Evolutionary conservation across 2,329 filamentous ascomycete species (phyloP), one percentile per base, ranked within the genome.

Genomic region (Monilinia aucupariae): DNA sequence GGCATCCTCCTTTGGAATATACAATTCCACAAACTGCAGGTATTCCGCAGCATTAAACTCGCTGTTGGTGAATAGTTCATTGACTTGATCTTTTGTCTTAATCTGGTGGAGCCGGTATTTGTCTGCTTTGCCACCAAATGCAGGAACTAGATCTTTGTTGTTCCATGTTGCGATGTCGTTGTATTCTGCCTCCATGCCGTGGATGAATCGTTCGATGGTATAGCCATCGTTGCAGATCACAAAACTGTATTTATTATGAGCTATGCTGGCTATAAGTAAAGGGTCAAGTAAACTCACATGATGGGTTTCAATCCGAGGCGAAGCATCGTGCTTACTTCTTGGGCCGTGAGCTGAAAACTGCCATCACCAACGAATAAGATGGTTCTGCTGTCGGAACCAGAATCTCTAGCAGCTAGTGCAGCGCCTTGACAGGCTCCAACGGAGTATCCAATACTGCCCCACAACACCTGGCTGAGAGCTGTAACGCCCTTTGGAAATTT

Each of bases 341-440:
- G 91, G 0, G 84, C 87, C 0, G 91, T 96, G 64, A 96, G 80
- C 74, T 96, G 91, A 75, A 96, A 87, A 63, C 87, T 91, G 34
- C 92, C 92, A 71, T 96, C 92, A 30, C 92, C 92, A n/a, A 92
- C 90, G 72, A 96, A 92, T 45, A 96, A 80, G 52, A 97, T 87
- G 0, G 89, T 91, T 64, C 92, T 79, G 32, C 85, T 78, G 58
- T 84, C 79, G 41, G 75, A 75, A 5, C 78, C 79, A 45, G 77
- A 76, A 71, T 94, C 91, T 69, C 85, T 86, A 0, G 86, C 84
- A 0, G 90, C 92, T 13, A 94, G 79, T 0, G 89, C 89, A 22
- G 90, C 91, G 48, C 86, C 86, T 71, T 86, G 83, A 41, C 80
- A 80, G 3, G 85, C 79, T 30, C 84, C 85, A 5, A 87, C 81